A percentile compares a stretch with the other conserved stretches of the same genome.
Conservation (phyloP, 495 filamentous ascomycete genomes). For the Hypoxylon perforatum region DNA sequence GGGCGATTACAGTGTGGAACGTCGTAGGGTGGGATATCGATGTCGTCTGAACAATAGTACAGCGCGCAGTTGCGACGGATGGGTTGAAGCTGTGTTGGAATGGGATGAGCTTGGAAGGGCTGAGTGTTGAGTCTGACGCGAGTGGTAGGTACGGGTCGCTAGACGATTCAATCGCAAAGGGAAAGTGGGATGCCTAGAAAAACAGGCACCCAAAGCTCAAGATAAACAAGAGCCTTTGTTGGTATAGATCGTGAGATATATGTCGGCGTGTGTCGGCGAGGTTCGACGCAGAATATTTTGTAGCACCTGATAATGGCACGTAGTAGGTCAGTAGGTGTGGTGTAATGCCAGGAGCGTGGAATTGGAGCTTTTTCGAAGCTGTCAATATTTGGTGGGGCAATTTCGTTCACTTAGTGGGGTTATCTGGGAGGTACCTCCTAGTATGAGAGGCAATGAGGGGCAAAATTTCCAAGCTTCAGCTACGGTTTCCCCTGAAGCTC, state of each 20-base stretch:
- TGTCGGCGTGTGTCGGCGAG: background rate
- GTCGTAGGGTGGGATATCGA: background rate
- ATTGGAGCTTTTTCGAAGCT: conserved; percentile 31
- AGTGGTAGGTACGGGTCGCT: background rate
- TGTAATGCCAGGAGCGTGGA: background rate
- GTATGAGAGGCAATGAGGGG: background rate
- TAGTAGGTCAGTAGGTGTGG: conserved; percentile 5
- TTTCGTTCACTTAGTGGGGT: conserved; percentile 19
- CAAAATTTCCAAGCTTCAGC: background rate
- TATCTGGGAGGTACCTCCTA: background rate
- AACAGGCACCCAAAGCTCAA: background rate
- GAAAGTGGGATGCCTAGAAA: background rate
- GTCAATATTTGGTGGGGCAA: conserved; percentile 28
- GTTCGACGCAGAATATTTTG: conserved; percentile 10
- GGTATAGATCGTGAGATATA: no score
- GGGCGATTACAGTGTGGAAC: background rate
- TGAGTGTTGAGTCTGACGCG: no score
- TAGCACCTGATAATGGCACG: conserved; percentile 8
- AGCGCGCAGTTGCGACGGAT: conserved; percentile 1
- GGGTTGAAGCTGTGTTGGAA: background rate
- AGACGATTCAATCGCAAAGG: background rate
- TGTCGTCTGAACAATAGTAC: background rate
- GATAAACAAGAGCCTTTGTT: no score
- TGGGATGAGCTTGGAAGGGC: background rate
- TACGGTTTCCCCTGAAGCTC: background rate